phyloP scores from a whole-genome alignment of 164 flowering plant species.

The Santalum album region DNA sequence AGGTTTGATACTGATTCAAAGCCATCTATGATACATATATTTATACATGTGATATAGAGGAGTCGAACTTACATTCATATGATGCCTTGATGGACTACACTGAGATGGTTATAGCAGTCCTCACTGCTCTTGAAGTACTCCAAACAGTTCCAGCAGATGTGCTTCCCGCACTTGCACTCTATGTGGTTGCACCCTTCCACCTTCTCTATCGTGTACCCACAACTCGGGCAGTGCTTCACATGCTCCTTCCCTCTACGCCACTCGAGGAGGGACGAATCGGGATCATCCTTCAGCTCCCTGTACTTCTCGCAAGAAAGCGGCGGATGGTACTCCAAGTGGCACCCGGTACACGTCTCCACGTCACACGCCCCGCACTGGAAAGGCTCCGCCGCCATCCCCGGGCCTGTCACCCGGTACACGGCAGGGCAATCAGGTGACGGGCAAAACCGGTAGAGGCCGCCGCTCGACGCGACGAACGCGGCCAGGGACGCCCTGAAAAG shows the following conservation, averaged over 20 bases:
- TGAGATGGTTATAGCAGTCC: slow-evolving; percentile 69
- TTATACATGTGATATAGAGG: no score
- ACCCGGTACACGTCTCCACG: slow-evolving; percentile 69
- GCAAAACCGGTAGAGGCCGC: slow-evolving; percentile 67
- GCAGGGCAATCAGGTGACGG: slow-evolving; percentile 94
- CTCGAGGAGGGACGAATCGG: slow-evolving; percentile 64
- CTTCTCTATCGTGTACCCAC: slow-evolving; percentile 77
- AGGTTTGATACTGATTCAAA: no score
- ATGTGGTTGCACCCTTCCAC: slow-evolving; percentile 91
- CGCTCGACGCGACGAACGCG: slow-evolving; percentile 56
- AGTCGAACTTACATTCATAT: no score
- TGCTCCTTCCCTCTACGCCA: slow-evolving; percentile 77
- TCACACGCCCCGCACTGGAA: slow-evolving; percentile 79
- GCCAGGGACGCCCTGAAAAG: slow-evolving; percentile 76
- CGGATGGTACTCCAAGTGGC: slow-evolving; percentile 85
- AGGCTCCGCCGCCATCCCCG: slow-evolving; percentile 28
- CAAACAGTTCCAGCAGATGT: slow-evolving; percentile 91
- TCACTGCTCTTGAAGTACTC: slow-evolving; percentile 39
- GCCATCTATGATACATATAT: no score
- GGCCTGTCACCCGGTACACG: slow-evolving; percentile 48
- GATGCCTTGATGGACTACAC: slow-evolving; percentile 46
- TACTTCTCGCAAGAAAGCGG: slow-evolving; percentile 67
- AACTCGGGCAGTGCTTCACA: slow-evolving; percentile 70
- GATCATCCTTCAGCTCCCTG: slow-evolving; percentile 65
- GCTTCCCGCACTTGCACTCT: slow-evolving; percentile 73